phyloP scores from a whole-genome alignment of 179 eudicot species.

The Sideroxylon spinosum region DNA sequence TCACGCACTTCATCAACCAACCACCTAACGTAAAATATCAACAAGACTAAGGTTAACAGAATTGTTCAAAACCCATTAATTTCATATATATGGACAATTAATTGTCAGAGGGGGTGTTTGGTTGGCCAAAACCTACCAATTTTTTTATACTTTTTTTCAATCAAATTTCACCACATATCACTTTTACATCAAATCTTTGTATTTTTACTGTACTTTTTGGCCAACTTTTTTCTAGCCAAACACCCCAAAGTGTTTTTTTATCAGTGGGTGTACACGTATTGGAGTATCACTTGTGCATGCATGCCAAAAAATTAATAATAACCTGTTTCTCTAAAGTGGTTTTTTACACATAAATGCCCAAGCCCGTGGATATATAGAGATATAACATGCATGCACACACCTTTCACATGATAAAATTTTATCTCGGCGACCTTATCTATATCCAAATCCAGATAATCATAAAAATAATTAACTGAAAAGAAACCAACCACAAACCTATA shows the following conservation, averaged over 20 bases:
- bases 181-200: no score
- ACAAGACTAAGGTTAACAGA: slow-evolving; percentile 7
- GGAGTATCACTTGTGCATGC: not conserved
- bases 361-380: not conserved
- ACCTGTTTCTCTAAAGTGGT: no score
- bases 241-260: not conserved
- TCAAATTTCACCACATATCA: no score
- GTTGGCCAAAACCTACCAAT: no score
- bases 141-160: no score
- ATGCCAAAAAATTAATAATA: not conserved
- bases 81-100: not conserved
- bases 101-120: no score
- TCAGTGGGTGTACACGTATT: not conserved
- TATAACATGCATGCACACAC: not conserved
- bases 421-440: not conserved
- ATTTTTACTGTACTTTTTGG: no score
- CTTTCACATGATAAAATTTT: not conserved
- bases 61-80: not conserved
- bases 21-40: slow-evolving; percentile 56
- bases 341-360: not conserved
- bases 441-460: not conserved
- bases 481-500: slow-evolving; percentile 54
- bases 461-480: not conserved
- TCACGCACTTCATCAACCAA: slow-evolving; percentile 87
- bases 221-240: no score